Conservation (phyloP, 2,329 filamentous ascomycete species). For the Penicillium sp. region DNA sequence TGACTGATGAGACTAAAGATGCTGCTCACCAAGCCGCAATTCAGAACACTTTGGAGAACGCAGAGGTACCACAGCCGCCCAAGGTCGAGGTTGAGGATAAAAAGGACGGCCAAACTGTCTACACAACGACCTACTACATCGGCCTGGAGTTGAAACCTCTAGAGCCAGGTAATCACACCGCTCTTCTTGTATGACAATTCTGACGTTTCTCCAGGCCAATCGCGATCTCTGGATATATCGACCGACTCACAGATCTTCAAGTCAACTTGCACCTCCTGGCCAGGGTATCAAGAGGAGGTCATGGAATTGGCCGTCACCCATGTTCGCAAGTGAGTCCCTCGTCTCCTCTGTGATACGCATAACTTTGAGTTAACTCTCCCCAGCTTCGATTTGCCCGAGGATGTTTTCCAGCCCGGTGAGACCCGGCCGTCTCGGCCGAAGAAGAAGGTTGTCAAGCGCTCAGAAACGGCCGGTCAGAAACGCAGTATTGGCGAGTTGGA, state of each 20-base stretch:
- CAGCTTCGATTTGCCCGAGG: constrained; percentile 83
- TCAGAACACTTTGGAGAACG: constrained; percentile 45
- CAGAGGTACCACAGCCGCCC: constrained; percentile 36
- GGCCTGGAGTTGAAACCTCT: constrained; percentile 77
- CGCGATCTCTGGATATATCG: constrained; percentile 56
- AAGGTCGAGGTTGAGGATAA: constrained; percentile 34
- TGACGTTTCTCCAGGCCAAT: constrained; percentile 38
- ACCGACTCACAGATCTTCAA: constrained; percentile 85
- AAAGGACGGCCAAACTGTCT: constrained; percentile 55
- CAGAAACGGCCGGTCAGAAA: constrained; percentile 38
- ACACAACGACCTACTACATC: constrained; percentile 92
- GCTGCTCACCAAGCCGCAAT: constrained; percentile 51
- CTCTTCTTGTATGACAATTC: constrained; percentile 24
- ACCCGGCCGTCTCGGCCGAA: constrained; percentile 60
- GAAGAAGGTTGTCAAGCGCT: constrained; percentile 51
- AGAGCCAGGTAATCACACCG: constrained; percentile 60
- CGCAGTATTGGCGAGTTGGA: constrained; percentile 42
- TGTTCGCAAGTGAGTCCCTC: constrained; percentile 70
- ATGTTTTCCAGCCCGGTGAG: constrained; percentile 82
- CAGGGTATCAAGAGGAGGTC: constrained; percentile 70
- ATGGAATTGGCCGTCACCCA: constrained; percentile 80
- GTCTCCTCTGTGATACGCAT: not conserved
- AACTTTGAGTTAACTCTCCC: constrained; percentile 17
- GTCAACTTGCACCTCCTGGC: constrained; percentile 72
- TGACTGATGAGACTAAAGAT: constrained; percentile 53